Evolutionary conservation across 2,329 filamentous ascomycete species (phyloP).

Genomic region (Dactylellina sp.): DNA sequence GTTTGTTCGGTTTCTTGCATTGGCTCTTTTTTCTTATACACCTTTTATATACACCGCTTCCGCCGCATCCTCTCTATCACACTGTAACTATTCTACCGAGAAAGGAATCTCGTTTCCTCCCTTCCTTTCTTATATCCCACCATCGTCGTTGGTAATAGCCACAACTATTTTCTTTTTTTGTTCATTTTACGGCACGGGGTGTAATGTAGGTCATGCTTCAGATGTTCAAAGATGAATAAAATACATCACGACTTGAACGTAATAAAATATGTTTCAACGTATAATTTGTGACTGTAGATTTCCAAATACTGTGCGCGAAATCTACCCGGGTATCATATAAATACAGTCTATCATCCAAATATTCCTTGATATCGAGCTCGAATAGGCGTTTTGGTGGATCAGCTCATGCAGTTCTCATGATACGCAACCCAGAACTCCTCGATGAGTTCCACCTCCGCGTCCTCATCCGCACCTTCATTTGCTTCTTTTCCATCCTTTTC

Average conservation of each 20-base stretch:
- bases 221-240: constrained; percentile 56
- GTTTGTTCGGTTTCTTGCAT: constrained; percentile 35
- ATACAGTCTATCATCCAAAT: constrained; percentile 21
- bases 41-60: constrained; percentile 51
- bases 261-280: constrained; percentile 33
- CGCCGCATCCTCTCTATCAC: constrained; percentile 26
- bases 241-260: constrained; percentile 56
- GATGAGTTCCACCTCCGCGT: constrained; percentile 39
- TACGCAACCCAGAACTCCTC: constrained; percentile 49
- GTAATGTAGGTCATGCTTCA: constrained; percentile 56
- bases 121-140: constrained; percentile 29
- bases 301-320: not conserved
- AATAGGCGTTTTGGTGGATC: not conserved
- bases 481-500: constrained; percentile 13
- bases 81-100: constrained; percentile 51
- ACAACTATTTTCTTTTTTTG: constrained; percentile 40
- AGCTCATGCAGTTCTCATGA: constrained; percentile 43
- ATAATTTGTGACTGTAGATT: not conserved
- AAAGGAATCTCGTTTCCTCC: constrained; percentile 33
- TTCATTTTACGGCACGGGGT: constrained; percentile 50
- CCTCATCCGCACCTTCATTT: constrained; percentile 23
- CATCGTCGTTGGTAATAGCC: constrained; percentile 44
- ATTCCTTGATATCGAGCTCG: not conserved
- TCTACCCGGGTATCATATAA: constrained; percentile 41
- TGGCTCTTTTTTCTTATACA: constrained; percentile 32